Conservation (phyloP, 495 filamentous ascomycete genomes). For the Monascus purpureus region DNA sequence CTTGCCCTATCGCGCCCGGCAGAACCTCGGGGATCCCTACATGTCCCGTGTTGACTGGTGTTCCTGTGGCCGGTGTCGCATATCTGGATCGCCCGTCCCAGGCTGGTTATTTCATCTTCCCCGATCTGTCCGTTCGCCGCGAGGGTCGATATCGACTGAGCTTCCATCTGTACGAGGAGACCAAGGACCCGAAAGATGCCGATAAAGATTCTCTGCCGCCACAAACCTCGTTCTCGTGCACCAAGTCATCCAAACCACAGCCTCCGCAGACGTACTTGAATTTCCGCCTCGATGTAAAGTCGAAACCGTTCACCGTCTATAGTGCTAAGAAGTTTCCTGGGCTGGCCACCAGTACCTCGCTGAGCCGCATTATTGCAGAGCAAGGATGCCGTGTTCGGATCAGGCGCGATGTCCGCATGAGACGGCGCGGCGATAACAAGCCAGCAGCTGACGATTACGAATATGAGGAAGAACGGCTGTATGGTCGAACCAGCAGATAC, state of each 20-base stretch:
- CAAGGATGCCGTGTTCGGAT: conserved; percentile 97
- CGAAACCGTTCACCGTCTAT: conserved; percentile 73
- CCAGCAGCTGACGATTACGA: conserved; percentile 42
- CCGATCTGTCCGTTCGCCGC: conserved; percentile 90
- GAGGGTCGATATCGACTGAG: conserved; percentile 80
- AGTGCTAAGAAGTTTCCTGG: conserved; percentile 99
- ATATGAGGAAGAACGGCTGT: conserved; percentile 50
- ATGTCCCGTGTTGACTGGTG: conserved; percentile 81
- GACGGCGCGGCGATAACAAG: conserved; percentile 64
- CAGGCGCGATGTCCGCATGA: conserved; percentile 92
- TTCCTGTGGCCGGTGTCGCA: conserved; percentile 91
- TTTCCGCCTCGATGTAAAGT: conserved; percentile 84
- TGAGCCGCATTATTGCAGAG: conserved; percentile 87
- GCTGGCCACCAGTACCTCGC: conserved; percentile 72
- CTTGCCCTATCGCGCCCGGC: conserved; percentile 72
- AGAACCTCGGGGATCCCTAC: conserved; percentile 53
- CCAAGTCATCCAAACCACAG: conserved; percentile 15
- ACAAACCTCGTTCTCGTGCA: conserved; percentile 7
- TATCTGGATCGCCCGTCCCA: conserved; percentile 85
- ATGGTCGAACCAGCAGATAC: conserved; percentile 44
- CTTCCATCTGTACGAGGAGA: conserved; percentile 89
- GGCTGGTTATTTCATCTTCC: conserved; percentile 96
- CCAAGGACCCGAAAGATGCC: conserved; percentile 60
- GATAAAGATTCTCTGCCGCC: conserved; percentile 33
- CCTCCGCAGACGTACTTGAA: conserved; percentile 33